Conservation (phyloP, 1,284 basidiomycete species). For the Gyrodon tennesseensis region DNA sequence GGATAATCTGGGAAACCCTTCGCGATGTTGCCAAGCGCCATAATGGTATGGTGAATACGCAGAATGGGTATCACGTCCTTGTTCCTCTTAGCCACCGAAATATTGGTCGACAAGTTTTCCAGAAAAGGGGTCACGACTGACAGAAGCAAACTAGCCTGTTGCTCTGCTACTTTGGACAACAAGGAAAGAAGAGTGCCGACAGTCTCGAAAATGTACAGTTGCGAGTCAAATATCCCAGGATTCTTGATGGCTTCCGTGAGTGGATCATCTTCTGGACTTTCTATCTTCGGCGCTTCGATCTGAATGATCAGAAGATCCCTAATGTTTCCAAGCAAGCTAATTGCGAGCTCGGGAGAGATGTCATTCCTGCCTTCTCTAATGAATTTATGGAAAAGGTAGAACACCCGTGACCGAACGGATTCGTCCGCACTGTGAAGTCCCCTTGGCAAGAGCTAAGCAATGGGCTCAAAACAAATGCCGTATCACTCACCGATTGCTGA, state of each 20-base stretch:
- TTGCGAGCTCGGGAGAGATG: constrained; percentile 72
- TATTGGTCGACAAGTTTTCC: constrained; percentile 69
- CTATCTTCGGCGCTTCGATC: constrained; percentile 65
- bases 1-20: constrained; percentile 96
- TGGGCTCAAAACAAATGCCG: not conserved
- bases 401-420: constrained; percentile 76
- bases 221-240: constrained; percentile 80
- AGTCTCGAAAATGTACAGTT: constrained; percentile 95
- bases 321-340: constrained; percentile 72
- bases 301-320: constrained; percentile 69
- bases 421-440: constrained; percentile 83
- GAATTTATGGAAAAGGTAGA: constrained; percentile 94
- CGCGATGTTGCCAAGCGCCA: constrained; percentile 93
- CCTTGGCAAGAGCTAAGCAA: constrained; percentile 49
- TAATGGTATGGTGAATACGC: constrained; percentile 93
- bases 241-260: constrained; percentile 79
- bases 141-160: constrained; percentile 71
- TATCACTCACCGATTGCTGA: constrained; percentile 69
- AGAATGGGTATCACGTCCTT: constrained; percentile 76
- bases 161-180: constrained; percentile 66
- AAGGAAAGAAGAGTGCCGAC: constrained; percentile 83
- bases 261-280: constrained; percentile 65
- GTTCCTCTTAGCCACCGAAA: constrained; percentile 59
- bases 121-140: constrained; percentile 82
- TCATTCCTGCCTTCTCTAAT: constrained; percentile 83